phyloP scores from a whole-genome alignment of 441 rosid species.

The Croton setiger region DNA sequence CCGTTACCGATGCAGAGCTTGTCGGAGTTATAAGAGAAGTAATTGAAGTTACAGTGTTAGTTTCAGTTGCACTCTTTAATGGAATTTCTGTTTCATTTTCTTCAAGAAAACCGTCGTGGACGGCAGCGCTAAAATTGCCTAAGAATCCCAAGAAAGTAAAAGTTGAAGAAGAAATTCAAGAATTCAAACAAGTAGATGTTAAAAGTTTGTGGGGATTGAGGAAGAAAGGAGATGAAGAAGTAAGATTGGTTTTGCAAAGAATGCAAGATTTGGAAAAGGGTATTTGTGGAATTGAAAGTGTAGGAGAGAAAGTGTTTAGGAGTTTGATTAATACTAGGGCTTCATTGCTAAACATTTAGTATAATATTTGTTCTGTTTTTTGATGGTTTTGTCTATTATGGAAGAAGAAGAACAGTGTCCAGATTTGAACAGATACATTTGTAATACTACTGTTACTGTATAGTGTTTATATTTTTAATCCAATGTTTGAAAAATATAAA shows the following conservation, averaged over 20 bases:
- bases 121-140: slow-evolving; percentile 26
- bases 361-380: neutral
- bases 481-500: neutral
- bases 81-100: slow-evolving; percentile 41
- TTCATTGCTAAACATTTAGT: slow-evolving; percentile 45
- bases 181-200: slow-evolving; percentile 41
- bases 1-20: slow-evolving; percentile 42
- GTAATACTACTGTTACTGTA: neutral
- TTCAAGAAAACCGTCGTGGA: slow-evolving; percentile 36
- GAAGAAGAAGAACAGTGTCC: neutral
- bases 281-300: slow-evolving; percentile 41
- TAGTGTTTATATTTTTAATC: neutral
- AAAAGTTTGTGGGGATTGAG: slow-evolving; percentile 49
- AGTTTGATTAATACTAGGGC: slow-evolving; percentile 53
- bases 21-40: slow-evolving; percentile 42
- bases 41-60: slow-evolving; percentile 47
- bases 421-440: slow-evolving; percentile 1
- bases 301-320: slow-evolving; percentile 44
- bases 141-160: slow-evolving; percentile 37
- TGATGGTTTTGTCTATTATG: neutral
- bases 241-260: slow-evolving; percentile 41
- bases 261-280: slow-evolving; percentile 57
- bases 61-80: slow-evolving; percentile 49
- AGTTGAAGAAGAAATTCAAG: slow-evolving; percentile 42
- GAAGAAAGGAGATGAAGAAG: slow-evolving; percentile 59